Base-by-base conservation (phyloP, 768 basidiomycete species). In the Infundibulicybe gibba region DNA sequence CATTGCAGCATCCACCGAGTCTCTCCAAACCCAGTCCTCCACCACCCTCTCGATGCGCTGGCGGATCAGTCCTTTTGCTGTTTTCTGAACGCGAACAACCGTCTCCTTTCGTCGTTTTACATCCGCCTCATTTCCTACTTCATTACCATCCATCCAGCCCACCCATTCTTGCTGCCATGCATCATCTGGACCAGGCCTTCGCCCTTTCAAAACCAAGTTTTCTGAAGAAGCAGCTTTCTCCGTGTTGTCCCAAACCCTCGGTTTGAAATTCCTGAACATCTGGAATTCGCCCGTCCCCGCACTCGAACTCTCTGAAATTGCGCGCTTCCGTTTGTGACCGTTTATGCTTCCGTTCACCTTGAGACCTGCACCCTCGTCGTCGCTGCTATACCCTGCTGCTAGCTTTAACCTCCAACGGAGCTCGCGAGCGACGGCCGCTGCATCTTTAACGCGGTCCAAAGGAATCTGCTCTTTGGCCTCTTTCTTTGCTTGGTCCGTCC, bases 381-480 rank as follows among this genome's bases (percentile, higher is more conserved):
- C 87, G 55, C 86, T 89, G 13, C 69, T 60, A 49, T 79, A 69
- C 21, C 87, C 86, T 5, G 72, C 65, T 4, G 80, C 80, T 38
- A 80, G 64, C 46, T 79, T 77, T 21, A 85, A 75, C 41, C 94
- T 77, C 94, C 94, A 97, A 38, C 87, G 74, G 38, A 97, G 66
- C 61, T 97, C 94, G 52, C 90, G 72, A 14, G 91, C 91, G 45
- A 92, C 61, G 2, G 85, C 86, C 3, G 87, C 69, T 14, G 87
- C 78, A 65, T 97, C 94, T 59, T 88, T 89, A 48, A 94, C 79
- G 45, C 82, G 80, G 53, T 94, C 93, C 8, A 60, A 54, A 1
- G 94, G 94, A 15, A 95, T 80, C 48, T 88, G 80, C 44, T 94
- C 93, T 57, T 79, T 86, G 2, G 81, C 79, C 55, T 91, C 84